Evolutionary conservation across 306 rosid species (phyloP), one percentile per base, ranked within the genome.

Genomic region (Rosa lucieae): DNA sequence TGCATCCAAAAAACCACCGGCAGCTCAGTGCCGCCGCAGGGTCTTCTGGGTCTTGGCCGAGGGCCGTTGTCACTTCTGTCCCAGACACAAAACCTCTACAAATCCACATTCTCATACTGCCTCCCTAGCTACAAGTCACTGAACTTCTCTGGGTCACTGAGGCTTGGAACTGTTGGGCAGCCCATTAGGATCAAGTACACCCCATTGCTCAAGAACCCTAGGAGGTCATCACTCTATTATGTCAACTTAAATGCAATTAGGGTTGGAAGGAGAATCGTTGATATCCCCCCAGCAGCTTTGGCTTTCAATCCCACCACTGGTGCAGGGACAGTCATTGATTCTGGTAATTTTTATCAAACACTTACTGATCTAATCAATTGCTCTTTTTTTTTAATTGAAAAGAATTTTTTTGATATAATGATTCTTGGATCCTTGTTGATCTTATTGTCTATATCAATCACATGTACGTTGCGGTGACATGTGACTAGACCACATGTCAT

Each of bases 101-200:
- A 80, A 8, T 96, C 97, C 43, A 96, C 96, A n/a, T 96, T 96
- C 79, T 96, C 99, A 3, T 96, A 96, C 75, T 96, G 99, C 79
- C 83, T 96, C 63, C 99, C 99, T 8, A 88, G 98, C 81, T 91
- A 89, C 84, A 93, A 96, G 73, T 66, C 99, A 21, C 70, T 52
- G 4, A 90, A 90, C 76, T 96, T 90, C 67, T 85, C 89, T 23
- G 99, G 99, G 15, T 91, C 99, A 0, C 47, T 96, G 76, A 90
- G 92, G 74, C 98, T 96, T 70, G 99, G 99, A 67, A 97, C 99
- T 11, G 70, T 80, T 35, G 88, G 87, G 37, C 99, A 96, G 87
- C 98, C 99, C 85, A 83, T 35, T 43, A 87, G 92, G 81, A 88
- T 96, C 48, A 91, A 89, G 86, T 93, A 77, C 81, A 96, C 99